These are phyloP conservation scores for Basidiobolus meristosporus DNA, from an alignment of 371 early-diverging fungal genomes.

Conservation along the genomic window DNA sequence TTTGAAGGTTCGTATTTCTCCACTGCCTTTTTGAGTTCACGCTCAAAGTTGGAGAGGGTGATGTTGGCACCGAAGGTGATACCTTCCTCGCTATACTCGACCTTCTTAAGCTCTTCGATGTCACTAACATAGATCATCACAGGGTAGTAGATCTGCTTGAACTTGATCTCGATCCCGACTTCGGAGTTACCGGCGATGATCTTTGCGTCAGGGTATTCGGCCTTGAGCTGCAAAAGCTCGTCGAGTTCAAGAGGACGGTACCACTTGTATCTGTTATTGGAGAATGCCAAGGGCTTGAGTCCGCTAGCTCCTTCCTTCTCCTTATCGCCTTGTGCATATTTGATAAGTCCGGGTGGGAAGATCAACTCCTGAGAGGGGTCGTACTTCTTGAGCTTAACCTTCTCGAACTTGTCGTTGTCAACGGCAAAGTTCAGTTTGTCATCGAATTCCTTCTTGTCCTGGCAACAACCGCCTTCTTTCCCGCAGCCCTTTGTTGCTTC, in stretches of 20 bases:
- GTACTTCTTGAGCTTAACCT: constrained; percentile 18
- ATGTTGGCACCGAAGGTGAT: constrained; percentile 27
- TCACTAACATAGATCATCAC: constrained; percentile 34
- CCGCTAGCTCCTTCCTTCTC: not conserved
- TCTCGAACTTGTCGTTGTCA: constrained; percentile 3
- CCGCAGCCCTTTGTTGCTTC: constrained; percentile 4
- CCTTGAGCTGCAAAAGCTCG: constrained; percentile 27
- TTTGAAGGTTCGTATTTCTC: not conserved
- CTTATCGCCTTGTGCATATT: constrained; percentile 12
- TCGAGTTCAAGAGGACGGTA: constrained; percentile 34
- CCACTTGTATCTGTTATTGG: constrained; percentile 21
- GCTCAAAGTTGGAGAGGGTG: constrained; percentile 25
- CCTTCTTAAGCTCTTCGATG: constrained; percentile 29
- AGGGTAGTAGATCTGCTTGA: constrained; percentile 40
- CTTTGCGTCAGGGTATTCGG: constrained; percentile 33
- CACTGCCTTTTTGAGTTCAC: constrained; percentile 12
- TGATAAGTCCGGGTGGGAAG: constrained; percentile 30
- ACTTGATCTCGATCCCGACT: constrained; percentile 47
- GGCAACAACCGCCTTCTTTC: constrained; percentile 9
- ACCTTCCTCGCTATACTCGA: constrained; percentile 16
- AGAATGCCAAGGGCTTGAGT: constrained; percentile 8
- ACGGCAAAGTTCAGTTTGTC: not conserved
- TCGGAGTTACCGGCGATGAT: constrained; percentile 63
- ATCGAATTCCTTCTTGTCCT: constrained; percentile 3
- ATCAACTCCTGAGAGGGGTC: constrained; percentile 31